Conservation (phyloP, 129 eudicot genomes). For the Artemisia argyi region DNA sequence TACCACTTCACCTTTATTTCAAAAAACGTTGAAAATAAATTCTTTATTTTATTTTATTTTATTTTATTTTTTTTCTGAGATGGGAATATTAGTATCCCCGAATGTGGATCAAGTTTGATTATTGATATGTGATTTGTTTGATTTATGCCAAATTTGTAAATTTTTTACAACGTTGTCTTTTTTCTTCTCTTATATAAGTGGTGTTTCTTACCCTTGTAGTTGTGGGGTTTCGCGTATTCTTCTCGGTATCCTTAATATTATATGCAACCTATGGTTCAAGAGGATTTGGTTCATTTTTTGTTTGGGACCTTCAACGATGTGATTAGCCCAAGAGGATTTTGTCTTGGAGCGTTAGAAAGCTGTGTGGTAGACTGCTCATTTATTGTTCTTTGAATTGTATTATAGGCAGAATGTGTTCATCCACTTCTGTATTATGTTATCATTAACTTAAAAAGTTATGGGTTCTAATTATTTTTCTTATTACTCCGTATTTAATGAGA, state of each 20-base stretch:
- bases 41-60: no score
- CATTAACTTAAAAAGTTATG: background rate
- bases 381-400: background rate
- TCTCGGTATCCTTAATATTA: slow-evolving; percentile 56
- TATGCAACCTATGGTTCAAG: slow-evolving; percentile 7
- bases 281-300: slow-evolving; percentile 22
- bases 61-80: background rate
- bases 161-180: background rate
- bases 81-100: background rate
- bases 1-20: slow-evolving; percentile 19
- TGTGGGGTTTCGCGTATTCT: slow-evolving; percentile 89
- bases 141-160: background rate
- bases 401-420: slow-evolving; percentile 21
- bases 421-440: background rate
- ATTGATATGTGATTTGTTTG: background rate
- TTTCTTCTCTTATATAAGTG: background rate
- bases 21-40: background rate
- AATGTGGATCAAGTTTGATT: background rate
- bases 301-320: background rate
- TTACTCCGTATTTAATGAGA: background rate
- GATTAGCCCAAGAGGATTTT: slow-evolving; percentile 1
- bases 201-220: slow-evolving; percentile 46
- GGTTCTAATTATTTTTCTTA: background rate
- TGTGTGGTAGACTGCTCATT: slow-evolving; percentile 20
- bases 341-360: slow-evolving; percentile 5